Evolutionary conservation across 805 yeast genomes (phyloP).

Genomic region (Debaryomyces prosopidis): DNA sequence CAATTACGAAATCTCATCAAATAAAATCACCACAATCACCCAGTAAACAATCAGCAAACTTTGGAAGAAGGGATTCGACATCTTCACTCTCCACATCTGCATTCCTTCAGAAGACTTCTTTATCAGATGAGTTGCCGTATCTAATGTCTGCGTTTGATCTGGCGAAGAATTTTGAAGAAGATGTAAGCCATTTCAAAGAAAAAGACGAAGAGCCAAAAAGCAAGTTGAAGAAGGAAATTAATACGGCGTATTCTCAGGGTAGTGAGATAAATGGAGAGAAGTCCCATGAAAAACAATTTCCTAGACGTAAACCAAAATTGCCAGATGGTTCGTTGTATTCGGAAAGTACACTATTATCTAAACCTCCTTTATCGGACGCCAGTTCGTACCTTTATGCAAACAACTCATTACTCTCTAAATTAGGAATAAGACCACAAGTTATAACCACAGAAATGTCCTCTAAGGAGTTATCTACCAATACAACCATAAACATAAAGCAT

Average conservation of each 20-base stretch:
- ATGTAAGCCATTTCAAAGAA: constrained; percentile 29
- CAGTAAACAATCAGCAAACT: constrained; percentile 1
- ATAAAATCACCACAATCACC: constrained; percentile 4
- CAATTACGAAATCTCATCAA: constrained; percentile 30
- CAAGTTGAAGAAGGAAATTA: background rate
- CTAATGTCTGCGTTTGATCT: constrained; percentile 66
- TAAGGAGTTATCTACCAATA: constrained; percentile 10
- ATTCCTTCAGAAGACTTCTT: constrained; percentile 49
- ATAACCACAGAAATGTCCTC: constrained; percentile 30
- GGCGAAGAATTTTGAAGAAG: constrained; percentile 59
- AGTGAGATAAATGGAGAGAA: background rate
- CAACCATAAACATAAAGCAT: constrained; percentile 5
- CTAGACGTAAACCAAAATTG: constrained; percentile 24
- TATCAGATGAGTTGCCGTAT: constrained; percentile 65
- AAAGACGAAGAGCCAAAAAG: constrained; percentile 13
- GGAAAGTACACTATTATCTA: constrained; percentile 29
- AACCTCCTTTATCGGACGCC: constrained; percentile 15
- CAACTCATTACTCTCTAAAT: constrained; percentile 34
- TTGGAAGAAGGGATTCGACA: constrained; percentile 24
- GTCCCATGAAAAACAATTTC: constrained; percentile 11
- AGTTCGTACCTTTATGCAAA: constrained; percentile 35
- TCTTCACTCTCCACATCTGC: constrained; percentile 34
- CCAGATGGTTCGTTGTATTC: constrained; percentile 36
- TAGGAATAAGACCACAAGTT: constrained; percentile 45
- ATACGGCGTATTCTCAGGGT: background rate